Evolutionary conservation across 805 yeast genomes (phyloP), one percentile per base, ranked within the genome.

Genomic region (Wickerhamiella hasegawae): DNA sequence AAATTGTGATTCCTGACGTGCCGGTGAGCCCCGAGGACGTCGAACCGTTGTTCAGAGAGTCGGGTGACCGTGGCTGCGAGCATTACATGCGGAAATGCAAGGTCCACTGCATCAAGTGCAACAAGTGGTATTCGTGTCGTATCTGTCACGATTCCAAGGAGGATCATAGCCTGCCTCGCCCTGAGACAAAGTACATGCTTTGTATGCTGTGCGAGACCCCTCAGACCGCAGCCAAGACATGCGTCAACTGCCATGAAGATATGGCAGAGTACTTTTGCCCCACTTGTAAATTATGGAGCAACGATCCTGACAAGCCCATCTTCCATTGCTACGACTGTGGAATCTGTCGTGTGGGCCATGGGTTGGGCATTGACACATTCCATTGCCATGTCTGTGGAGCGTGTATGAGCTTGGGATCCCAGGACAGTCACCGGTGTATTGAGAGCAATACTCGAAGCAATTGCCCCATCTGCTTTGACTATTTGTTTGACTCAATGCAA

Each of bases 291-390:
- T 63, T 85, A 18, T 87, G 78, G 62, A 95, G 84, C 52, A 76
- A 78, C 50, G 73, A 69, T 33, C 62, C 71, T 6, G 59, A 65
- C 29, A 83, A 82, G 49, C 78, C 78, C 42, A 84, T 85, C 18
- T 85, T 84, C 50, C 97, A 85, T 53, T 85, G 97, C 54, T 81
- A 75, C 46, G 79, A 76, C 46, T 85, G 97, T 60, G 94, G 94
- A 0, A 83, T 87, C 36, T 85, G 97, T 53, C 68, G 96, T 11
- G 62, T 87, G 8, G 97, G 97, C 2, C 62, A 78, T 18, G 96
- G 96, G 0, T 57, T 83, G 17, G 90, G 82, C 14, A 76, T 78
- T 44, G 96, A 85, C 55, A 84, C 77, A 47, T 83, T 82, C 60
- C 97, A 85, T 53, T 85, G 97, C 58, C 71, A 77, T 45, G 75